Evolutionary conservation across 2,329 filamentous ascomycete species (phyloP), one percentile per base, ranked within the genome.

Genomic region (Fusarium sulawesiense): DNA sequence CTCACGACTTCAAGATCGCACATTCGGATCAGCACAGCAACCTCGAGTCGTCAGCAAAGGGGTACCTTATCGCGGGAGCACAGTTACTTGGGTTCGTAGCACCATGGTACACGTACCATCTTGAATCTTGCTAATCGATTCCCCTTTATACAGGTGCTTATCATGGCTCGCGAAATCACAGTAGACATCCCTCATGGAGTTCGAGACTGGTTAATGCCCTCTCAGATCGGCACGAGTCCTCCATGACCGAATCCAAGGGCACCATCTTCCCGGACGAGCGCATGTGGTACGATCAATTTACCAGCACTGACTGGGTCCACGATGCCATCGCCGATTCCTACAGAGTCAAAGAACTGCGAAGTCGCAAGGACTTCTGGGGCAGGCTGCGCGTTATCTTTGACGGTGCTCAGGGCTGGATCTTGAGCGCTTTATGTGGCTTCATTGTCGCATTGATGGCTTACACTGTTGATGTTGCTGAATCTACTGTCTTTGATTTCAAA

Each of bases 201-300:
- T 83, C 86, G 42, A 87, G 91, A 20, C 83, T 92, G 25, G 87
- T 87, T 63, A 87, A 86, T 64, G 91, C 88, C 56, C 83, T 92
- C 60, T 83, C 81, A 61, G 89, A 86, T 74, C 83, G 85, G 68
- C 87, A 85, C 73, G 84, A 87, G 30, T 86, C 85, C 12, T 55
- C 51, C 65, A 82, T 91, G 80, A 80, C 85, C 66, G 89, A 91
- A 67, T 90, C 90, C 50, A 92, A 90, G 75, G 82, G 85, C 34
- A 90, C 89, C 7, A 81, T 92, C 12, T 91, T 89, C 73, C 84
- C 91, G 53, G 93, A 98, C 76, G 94, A 98, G 73, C 90, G 96
- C 64, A 92, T 97, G 12, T 98, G 96, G 96, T 98, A 98, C 81
- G 96, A 99, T 83, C 96, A 99, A 80, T 97, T 97, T 76, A 97